Evolutionary conservation across 768 basidiomycete species (phyloP), one percentile per base, ranked within the genome.

Genomic region (Kwoniella botswanensis): DNA sequence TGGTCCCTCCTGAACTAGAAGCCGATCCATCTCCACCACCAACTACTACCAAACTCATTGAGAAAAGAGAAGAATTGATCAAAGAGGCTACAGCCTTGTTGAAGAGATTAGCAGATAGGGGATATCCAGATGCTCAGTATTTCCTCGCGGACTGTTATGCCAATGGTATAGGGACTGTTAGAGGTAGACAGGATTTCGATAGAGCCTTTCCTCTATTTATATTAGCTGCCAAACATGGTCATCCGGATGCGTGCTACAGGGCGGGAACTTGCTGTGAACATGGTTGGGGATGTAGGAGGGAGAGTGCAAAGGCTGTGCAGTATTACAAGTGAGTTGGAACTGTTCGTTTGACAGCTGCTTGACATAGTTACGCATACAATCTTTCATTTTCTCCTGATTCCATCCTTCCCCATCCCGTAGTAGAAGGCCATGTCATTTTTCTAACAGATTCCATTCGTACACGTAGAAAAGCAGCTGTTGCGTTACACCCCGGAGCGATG

Each of bases 221-320:
- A 17, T 89, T 97, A 46, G 93, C 96, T 1, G 93, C 96, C 44
- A 99, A 99, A 84, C 97, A 98, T 78, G 92, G 93, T 17, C 96
- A 98, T 82, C 91, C 94, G 2, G 95, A 98, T 77, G 95, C 94
- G 17, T 89, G 93, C 4, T 99, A 94, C 84, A 92, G 96, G 41
- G 92, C 95, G 0, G 97, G 94, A 42, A 95, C 95, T 2, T 99
- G 97, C 82, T 97, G 93, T 84, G 97, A 99, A 87, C 95, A 98
- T 77, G 97, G 95, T 35, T 98, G 96, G 97, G 97, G 97, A 6
- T 96, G 94, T 82, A 87, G 96, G 62, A 88, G 94, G 15, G 97
- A 98, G 84, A 90, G 89, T 18, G 90, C 90, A 55, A 98, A 98
- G 80, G 94, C 96, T 0, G 84, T 98, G 44, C 90, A 92, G 67